These are phyloP conservation scores for Moniliophthora roreri DNA, from an alignment of 1,284 basidiomycete species.

Conservation along the genomic window DNA sequence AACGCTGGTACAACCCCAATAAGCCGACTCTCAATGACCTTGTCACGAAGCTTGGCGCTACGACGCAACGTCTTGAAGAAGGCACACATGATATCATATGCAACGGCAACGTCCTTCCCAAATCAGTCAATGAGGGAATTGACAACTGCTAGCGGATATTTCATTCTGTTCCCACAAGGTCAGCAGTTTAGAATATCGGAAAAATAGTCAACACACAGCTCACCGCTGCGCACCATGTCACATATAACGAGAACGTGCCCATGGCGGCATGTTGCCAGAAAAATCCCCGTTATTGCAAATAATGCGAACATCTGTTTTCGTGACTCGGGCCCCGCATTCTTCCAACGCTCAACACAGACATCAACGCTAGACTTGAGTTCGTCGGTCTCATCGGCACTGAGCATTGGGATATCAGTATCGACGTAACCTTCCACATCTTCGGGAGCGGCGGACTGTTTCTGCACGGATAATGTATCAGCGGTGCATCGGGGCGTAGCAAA, in stretches of 20 bases:
- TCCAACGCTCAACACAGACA: slow-evolving; percentile 23
- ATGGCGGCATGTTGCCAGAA: slow-evolving; percentile 31
- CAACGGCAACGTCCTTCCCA: slow-evolving; percentile 20
- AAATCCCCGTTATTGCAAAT: slow-evolving; percentile 33
- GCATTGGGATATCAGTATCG: neutral
- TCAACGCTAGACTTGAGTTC: neutral
- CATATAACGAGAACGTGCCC: slow-evolving; percentile 28
- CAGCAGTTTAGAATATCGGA: neutral
- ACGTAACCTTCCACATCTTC: neutral
- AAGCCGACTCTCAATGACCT: slow-evolving; percentile 21
- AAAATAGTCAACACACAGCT: slow-evolving; percentile 27
- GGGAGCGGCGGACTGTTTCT: no score
- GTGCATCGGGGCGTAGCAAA: neutral
- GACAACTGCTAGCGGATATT: slow-evolving; percentile 33
- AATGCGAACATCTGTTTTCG: slow-evolving; percentile 30
- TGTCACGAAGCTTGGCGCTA: slow-evolving; percentile 19
- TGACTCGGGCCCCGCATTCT: slow-evolving; percentile 23
- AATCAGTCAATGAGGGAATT: slow-evolving; percentile 23
- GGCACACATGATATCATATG: slow-evolving; percentile 36
- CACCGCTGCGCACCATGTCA: slow-evolving; percentile 36
- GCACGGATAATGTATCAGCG: neutral
- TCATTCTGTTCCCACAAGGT: slow-evolving; percentile 26
- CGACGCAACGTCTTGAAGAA: neutral
- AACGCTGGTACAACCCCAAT: slow-evolving; percentile 24
- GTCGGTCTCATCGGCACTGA: slow-evolving; percentile 6